Base-by-base conservation (phyloP, 192 early-diverging fungal species). In the Backusella sp. region DNA sequence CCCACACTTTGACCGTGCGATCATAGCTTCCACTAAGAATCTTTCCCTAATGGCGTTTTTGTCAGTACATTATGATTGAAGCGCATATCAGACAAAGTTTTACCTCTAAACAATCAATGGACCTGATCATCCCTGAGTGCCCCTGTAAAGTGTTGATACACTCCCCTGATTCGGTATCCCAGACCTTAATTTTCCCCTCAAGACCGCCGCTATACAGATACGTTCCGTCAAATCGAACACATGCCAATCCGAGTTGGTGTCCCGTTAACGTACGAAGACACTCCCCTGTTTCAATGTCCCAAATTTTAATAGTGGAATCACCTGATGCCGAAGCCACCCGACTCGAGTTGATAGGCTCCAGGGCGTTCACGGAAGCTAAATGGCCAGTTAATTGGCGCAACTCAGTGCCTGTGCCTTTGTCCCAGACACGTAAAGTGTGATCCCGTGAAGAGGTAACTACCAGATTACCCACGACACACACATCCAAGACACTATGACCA, bases 381-480 rank as follows among this genome's bases (percentile, higher is more conserved):
- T 98, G 98, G 21, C 95, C 96, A 19, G 82, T 67, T 71, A 98
- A 75, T 1, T 88, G 93, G 19, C 88, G 85, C 62, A 91, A 68
- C 14, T 90, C 84, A 53, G 81, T 76, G 6, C 91, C 93, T 0
- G 87, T 88, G 30, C 78, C 73, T 32, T 88, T 81, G 74, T 90
- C 85, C 96, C 98, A 99, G 17, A 98, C 86, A 75, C 92, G 92
- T 56, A 99, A 92, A 0, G 95, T 93, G 42, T 91, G 91, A 81
- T 99, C 98, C 84, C 98, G 96, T 65, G 95, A 97, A 80, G 96
- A 97, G 9, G 91, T 93, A 17, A 97, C 92, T 14, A 97, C 87
- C 42, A 86, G 77, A 26, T 86, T 72, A 35, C 85, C 78, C 21
- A 86, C 84, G 81, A 97, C 94, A 30, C 94, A 91, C 8, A 97